Base-by-base conservation (phyloP, 1,284 basidiomycete genomes). In the Apiotrichum akiyoshidainum region DNA sequence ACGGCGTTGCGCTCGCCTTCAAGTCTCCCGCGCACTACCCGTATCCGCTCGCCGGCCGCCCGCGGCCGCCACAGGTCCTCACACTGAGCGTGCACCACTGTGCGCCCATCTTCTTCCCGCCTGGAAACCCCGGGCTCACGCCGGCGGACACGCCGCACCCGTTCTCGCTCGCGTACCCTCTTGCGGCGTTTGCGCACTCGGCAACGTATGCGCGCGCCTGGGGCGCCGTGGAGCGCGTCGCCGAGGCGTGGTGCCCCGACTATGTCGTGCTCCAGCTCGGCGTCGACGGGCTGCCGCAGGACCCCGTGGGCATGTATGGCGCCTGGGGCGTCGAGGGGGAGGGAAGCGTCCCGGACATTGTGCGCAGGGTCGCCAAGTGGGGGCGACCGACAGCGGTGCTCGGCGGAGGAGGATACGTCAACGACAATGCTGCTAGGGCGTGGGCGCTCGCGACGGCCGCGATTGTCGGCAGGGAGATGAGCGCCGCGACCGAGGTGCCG, bases 61-160 rank as follows among this genome's bases (percentile, higher is more conserved):
- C 68, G 6, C 63, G 65, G 42, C 63, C 73, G 3, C 72, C 73
- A 2, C 67, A 69, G 31, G 83, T 91, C 40, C 75, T 94, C 61
- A 94, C 90, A 1, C 74, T 95, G 40, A 93, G 90, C 31, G 81
- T 95, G 17, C 93, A 97, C 69, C 87, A 94, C 64, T 73, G 86
- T 4, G 81, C 88, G 0, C 86, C 86, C 0, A 87, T 89, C 0
- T 96, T 95, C 80, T 96, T 89, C 71, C 92, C 93, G 0, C 72
- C 82, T 0, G 58, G 66, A 4, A 54, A 58, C 5, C 62, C 62
- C 10, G 46, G 39, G 8, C 44, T 55, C 0, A 86, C 86, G 0
- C 69, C 81, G 0, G 67, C 75, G 1, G 66, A 80, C 1, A 74
- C 77, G 0, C 83, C 84, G 47, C 84, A 87, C 64, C 87, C 88